Base-by-base conservation (phyloP, 2,329 filamentous ascomycete genomes). In the Venturia asperata region DNA sequence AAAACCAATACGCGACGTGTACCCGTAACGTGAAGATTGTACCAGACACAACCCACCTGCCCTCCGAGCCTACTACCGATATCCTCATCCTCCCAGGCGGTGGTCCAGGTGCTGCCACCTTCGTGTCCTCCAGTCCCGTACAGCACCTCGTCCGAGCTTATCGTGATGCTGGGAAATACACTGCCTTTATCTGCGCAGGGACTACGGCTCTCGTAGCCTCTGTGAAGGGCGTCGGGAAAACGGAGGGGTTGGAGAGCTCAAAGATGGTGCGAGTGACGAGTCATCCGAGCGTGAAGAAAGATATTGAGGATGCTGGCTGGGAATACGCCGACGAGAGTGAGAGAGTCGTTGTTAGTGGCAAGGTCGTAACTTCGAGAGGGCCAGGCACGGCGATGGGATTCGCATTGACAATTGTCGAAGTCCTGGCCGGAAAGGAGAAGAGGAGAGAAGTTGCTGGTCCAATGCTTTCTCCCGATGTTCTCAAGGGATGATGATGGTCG, bases 391-490 rank as follows among this genome's bases (percentile, higher is more conserved):
- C 75, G 13, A 63, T 77, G 67, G 63, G 71, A 11, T 78, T 76
- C 62, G 69, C 74, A 10, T 69, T 77, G n/a, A 73, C 71, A 5
- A 75, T 77, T 66, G 75, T 77, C 1, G 76, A 77, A 67, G 5
- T 63, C 24, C 43, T 77, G 13, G 68, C 66, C 45, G 77, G 78
- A 27, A 75, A 73, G 65, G 78, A 78, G 74, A 81, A 77, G 71
- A 77, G 77, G 64, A 79, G 81, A 37, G 80, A 80, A 10, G 77
- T 82, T 60, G 75, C 81, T 37, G 77, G 78, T 37, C 77, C 82
- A 56, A 78, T 80, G 72, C 74, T 83, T n/a, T 61, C 52, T 27
- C 52, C 52, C n/a, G 52, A 58, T 37, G 27, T 58, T n/a, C 30
- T 58, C 17, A 58, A 58, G 37, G 52, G 30, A 37, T 58, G 11